Evolutionary conservation across 345 rosid genomes (phyloP).

Genomic region (Chamaenerion angustifolium): DNA sequence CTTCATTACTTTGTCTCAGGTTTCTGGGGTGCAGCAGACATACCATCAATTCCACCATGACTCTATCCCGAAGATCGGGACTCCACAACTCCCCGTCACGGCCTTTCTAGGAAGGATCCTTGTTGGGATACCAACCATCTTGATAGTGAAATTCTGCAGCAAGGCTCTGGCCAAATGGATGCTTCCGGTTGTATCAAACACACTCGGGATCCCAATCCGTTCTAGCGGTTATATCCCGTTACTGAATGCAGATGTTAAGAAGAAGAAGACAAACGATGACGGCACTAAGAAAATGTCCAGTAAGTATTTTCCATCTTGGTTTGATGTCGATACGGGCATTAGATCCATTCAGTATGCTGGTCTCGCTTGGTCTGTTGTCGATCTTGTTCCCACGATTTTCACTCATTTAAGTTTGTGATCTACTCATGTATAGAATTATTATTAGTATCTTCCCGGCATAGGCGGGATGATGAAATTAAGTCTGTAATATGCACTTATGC

Average conservation of each 20-base stretch:
- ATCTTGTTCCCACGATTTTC: conserved; percentile 72
- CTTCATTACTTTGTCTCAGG: conserved; percentile 24
- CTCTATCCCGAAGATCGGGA: conserved; percentile 44
- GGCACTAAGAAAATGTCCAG: conserved; percentile 36
- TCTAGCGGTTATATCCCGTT: conserved; percentile 55
- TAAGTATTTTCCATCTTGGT: conserved; percentile 29
- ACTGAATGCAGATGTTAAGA: conserved; percentile 28
- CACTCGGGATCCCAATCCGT: conserved; percentile 61
- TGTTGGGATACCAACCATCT: conserved; percentile 80
- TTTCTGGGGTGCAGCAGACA: conserved; percentile 72
- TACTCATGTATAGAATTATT: neutral
- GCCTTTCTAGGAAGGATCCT: conserved; percentile 53
- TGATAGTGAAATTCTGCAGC: conserved; percentile 79
- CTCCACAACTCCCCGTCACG: conserved; percentile 26
- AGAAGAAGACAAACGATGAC: conserved; percentile 30
- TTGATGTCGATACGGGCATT: conserved; percentile 77
- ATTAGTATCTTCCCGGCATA: neutral
- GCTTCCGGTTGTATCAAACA: conserved; percentile 61
- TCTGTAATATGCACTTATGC: too few species aligned
- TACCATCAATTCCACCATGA: conserved; percentile 89
- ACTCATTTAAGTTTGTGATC: conserved; percentile 34
- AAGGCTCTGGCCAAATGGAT: conserved; percentile 80
- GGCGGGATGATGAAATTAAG: too few species aligned
- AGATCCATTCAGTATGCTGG: conserved; percentile 84
- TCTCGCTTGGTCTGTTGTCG: conserved; percentile 97